Evolutionary conservation across 805 yeast species (phyloP), one percentile per base, ranked within the genome.

Genomic region (Kazachstania bromeliacearum): DNA sequence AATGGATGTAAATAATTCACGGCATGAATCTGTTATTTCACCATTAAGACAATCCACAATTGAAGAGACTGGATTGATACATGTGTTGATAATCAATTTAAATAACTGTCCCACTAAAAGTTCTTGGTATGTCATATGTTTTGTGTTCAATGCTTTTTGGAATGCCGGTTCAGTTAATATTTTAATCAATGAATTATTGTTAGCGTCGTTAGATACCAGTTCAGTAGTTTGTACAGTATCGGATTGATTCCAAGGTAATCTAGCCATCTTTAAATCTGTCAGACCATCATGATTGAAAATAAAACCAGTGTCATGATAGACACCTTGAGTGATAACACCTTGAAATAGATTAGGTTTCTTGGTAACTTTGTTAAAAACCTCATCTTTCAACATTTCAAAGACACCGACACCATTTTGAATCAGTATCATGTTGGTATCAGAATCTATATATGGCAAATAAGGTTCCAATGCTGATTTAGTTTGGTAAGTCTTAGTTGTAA

Each of bases 361-460:
- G 0, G 40, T 28, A 0, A 46, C 46, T 1, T 59, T 48, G 0
- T 79, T 76, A 79, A 92, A 82, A 3, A 76, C 59, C 15, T 60
- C 52, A 3, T 64, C 59, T n/a, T 64, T 60, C 24, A 87, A 53
- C 25, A 68, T 66, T 10, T 81, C 82, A 5, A 73, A 62, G 16
- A 82, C 77, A 9, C 97, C 97, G 66, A 87, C 68, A 1, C 98
- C 98, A 55, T 89, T 92, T 47, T 92, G 97, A 7, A 89, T 59
- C 16, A 89, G 58, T 27, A 89, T 50, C 8, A 88, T 60, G 41
- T 76, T 79, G 2, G 94, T 74, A 2, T 65, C 53, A 2, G 62
- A 51, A 21, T 60, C 56, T 19, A 89, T 66, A 37, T 60, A 60
- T 1, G 69, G 66, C 15, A 74, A 42, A 36, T 77, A 64, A 2